Evolutionary conservation across 2,329 filamentous ascomycete species (phyloP).

Genomic region (Thelonectria blattea): DNA sequence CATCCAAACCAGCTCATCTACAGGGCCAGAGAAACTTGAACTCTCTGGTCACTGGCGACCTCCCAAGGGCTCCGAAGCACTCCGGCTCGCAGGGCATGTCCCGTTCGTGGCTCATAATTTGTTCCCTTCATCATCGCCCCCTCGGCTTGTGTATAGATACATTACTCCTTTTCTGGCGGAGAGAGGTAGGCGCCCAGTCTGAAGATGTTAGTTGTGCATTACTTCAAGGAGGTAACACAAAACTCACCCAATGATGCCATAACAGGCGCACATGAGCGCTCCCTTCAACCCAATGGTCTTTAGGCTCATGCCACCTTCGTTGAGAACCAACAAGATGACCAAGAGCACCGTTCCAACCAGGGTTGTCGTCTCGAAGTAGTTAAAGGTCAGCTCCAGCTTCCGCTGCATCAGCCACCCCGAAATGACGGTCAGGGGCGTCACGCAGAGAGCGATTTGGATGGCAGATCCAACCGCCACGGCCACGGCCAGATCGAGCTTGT

Average conservation of each 20-base stretch:
- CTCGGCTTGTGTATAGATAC: background rate
- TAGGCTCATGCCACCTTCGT: conserved; percentile 73
- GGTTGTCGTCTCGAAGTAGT: conserved; percentile 76
- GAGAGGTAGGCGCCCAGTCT: conserved; percentile 18
- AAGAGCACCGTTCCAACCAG: conserved; percentile 74
- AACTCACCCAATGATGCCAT: conserved; percentile 56
- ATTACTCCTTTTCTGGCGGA: conserved; percentile 10
- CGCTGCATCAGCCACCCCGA: conserved; percentile 63
- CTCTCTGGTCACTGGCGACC: background rate
- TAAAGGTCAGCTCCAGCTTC: conserved; percentile 72
- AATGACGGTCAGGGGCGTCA: conserved; percentile 65
- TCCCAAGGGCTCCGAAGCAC: background rate
- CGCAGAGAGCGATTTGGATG: conserved; percentile 67
- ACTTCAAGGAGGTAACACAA: background rate
- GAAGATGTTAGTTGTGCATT: background rate
- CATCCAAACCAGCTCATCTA: background rate
- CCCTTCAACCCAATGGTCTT: conserved; percentile 57
- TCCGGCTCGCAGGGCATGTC: background rate
- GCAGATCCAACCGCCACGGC: conserved; percentile 65
- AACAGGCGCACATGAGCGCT: conserved; percentile 59
- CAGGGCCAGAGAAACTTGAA: background rate
- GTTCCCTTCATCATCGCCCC: background rate
- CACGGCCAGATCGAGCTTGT: conserved; percentile 68
- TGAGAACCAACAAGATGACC: conserved; percentile 77
- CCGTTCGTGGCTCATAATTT: conserved; percentile 1